These are phyloP conservation scores for Plasmodium gaboni DNA, from an alignment of 169 alveolate genomes.

Conservation along the genomic window DNA sequence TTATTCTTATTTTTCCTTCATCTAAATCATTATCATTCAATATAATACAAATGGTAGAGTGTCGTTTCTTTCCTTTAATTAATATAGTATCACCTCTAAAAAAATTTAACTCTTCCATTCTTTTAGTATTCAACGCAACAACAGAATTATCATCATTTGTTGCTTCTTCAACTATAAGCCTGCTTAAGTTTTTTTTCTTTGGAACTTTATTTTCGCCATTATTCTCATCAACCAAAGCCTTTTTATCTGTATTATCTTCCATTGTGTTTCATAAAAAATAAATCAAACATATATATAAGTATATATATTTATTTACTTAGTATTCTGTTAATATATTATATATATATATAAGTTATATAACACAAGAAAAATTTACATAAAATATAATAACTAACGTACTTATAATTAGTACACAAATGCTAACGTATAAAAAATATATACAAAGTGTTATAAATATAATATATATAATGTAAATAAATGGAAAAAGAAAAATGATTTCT, in stretches of 20 bases:
- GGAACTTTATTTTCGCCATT: conserved; percentile 25
- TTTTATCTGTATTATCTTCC: conserved; percentile 48
- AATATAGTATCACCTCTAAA: conserved; percentile 99
- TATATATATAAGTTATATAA: not conserved
- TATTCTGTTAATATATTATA: not conserved
- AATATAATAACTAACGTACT: no score
- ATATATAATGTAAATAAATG: no score
- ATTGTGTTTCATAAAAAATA: conserved; percentile 15
- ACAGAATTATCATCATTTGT: conserved; percentile 99
- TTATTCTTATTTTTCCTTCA: conserved; percentile 97
- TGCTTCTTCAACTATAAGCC: conserved; percentile 98
- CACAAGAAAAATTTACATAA: no score
- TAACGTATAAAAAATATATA: no score
- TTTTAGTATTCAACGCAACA: conserved; percentile 94
- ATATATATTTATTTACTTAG: conserved; percentile 3
- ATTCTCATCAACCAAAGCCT: conserved; percentile 53
- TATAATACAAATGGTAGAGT: conserved; percentile 98
- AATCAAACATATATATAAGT: not conserved
- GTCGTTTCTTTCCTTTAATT: conserved; percentile 98
- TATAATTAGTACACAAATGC: no score
- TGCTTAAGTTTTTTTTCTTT: conserved; percentile 77
- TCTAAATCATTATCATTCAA: conserved; percentile 97
- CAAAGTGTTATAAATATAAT: no score
- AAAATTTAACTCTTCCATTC: conserved; percentile 95
- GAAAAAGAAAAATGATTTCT: no score